Evolutionary conservation across 2,329 filamentous ascomycete genomes (phyloP).

Genomic region (Chaetoscypha palmicola): DNA sequence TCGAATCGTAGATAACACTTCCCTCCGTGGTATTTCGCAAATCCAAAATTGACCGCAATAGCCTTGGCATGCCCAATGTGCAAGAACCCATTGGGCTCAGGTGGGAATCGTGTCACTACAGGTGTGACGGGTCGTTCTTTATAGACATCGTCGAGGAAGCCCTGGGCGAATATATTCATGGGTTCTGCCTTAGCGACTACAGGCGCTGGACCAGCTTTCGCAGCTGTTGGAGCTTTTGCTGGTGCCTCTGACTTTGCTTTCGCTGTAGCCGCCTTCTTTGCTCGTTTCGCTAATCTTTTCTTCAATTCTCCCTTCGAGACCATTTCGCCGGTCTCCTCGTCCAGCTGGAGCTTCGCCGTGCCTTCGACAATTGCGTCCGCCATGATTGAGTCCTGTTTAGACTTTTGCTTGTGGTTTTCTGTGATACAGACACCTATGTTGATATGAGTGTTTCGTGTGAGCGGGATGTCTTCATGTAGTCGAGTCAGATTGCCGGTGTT

Average conservation of each 20-base stretch:
- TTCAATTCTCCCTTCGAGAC: conserved; percentile 58
- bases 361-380: conserved; percentile 38
- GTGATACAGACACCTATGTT: not conserved
- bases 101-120: conserved; percentile 68
- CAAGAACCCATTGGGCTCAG: conserved; percentile 87
- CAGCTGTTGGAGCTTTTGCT: conserved; percentile 29
- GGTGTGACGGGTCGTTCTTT: conserved; percentile 55
- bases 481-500: not conserved
- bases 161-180: conserved; percentile 65
- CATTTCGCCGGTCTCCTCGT: conserved; percentile 60
- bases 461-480: conserved; percentile 8
- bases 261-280: conserved; percentile 48
- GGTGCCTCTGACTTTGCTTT: conserved; percentile 43
- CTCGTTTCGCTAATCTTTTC: conserved; percentile 52
- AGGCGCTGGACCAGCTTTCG: conserved; percentile 20
- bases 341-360: conserved; percentile 52
- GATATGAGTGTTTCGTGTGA: no score
- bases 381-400: conserved; percentile 32
- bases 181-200: conserved; percentile 31
- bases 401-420: not conserved
- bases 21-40: conserved; percentile 77
- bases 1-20: conserved; percentile 72
- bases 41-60: conserved; percentile 94
- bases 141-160: conserved; percentile 68
- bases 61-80: conserved; percentile 95